Evolutionary conservation across 1,284 basidiomycete species (phyloP).

Genomic region (Ustilago tritici): DNA sequence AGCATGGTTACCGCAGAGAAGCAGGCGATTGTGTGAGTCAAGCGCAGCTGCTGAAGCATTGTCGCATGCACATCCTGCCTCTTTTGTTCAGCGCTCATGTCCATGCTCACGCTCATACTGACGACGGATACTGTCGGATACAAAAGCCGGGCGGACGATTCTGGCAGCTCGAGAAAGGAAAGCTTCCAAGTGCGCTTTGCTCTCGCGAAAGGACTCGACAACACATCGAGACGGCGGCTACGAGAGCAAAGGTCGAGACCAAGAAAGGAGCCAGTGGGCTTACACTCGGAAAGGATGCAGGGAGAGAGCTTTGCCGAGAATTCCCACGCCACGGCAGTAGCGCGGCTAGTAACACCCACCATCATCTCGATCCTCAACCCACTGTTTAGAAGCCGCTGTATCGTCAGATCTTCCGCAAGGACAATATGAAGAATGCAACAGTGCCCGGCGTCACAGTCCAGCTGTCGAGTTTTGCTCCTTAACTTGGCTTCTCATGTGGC

Average conservation of each 20-base stretch:
- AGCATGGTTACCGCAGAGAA: no score
- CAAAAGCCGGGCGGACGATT: background rate
- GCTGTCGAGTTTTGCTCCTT: background rate
- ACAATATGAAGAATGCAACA: background rate
- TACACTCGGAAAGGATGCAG: slow-evolving; percentile 1
- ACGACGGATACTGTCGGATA: background rate
- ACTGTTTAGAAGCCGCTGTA: no score
- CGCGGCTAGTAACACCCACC: no score
- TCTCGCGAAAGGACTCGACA: no score
- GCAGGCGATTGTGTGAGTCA: background rate
- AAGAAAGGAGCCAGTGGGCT: background rate
- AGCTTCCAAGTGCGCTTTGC: background rate
- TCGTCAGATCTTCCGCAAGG: no score
- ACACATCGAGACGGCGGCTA: background rate
- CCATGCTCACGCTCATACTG: background rate
- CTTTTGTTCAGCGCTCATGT: background rate
- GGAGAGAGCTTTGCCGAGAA: slow-evolving; percentile 10
- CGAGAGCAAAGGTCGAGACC: background rate
- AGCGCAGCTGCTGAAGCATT: background rate
- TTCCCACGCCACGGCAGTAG: background rate
- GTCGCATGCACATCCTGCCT: background rate
- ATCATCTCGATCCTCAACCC: no score
- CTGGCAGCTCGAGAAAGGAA: background rate
- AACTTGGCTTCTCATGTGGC: background rate
- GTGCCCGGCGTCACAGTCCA: background rate